phyloP scores from a whole-genome alignment of 192 early-diverging fungal genomes.

The Thoreauomyces humboldtii region DNA sequence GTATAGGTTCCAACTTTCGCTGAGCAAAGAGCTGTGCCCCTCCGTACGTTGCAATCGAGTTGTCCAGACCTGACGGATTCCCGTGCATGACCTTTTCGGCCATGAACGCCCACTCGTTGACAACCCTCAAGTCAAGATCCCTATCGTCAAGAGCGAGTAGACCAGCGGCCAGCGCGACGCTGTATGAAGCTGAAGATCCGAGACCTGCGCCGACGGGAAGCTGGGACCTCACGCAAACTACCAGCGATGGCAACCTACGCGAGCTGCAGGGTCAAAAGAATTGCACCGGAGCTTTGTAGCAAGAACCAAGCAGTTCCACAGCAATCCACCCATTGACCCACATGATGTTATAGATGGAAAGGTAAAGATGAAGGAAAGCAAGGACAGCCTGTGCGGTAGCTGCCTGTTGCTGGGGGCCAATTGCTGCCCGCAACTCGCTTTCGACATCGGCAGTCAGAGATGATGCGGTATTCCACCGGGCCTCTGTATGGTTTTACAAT shows the following conservation, averaged over 20 bases:
- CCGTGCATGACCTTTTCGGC: constrained; percentile 95
- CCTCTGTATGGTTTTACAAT: too few relatives aligned
- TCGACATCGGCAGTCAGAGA: neutral
- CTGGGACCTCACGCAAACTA: constrained; percentile 65
- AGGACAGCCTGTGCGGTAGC: constrained; percentile 44
- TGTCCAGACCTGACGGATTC: constrained; percentile 93
- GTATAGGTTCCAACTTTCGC: constrained; percentile 53
- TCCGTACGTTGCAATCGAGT: constrained; percentile 82
- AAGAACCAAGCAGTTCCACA: too few relatives aligned
- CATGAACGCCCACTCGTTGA: constrained; percentile 90
- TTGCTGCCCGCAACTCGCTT: neutral
- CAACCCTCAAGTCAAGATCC: constrained; percentile 46
- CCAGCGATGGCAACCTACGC: constrained; percentile 28
- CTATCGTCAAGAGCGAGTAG: constrained; percentile 51
- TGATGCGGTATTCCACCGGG: too few relatives aligned
- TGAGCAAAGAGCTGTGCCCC: constrained; percentile 73
- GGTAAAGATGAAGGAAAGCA: constrained; percentile 68
- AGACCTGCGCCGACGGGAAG: constrained; percentile 92
- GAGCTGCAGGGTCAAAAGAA: too few relatives aligned
- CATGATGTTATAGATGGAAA: constrained; percentile 15
- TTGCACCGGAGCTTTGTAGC: too few relatives aligned
- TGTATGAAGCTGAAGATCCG: constrained; percentile 93
- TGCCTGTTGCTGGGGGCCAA: neutral
- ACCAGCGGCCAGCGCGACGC: constrained; percentile 74
- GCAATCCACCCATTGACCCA: too few relatives aligned